Base-by-base conservation (phyloP, 1,139 yeast species). In the Zygoascus meyerae region DNA sequence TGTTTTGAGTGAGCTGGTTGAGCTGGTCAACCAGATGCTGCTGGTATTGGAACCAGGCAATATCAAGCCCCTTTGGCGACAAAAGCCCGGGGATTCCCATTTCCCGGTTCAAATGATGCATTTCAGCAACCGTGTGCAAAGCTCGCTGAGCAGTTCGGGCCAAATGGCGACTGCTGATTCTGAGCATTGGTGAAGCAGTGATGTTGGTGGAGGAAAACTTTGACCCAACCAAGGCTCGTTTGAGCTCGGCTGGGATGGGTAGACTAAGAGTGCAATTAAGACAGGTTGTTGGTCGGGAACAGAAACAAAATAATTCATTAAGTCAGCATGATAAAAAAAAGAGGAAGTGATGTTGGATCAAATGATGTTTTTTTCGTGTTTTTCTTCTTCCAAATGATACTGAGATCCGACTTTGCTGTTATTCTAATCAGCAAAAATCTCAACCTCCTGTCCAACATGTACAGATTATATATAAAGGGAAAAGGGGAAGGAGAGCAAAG, bases 31-130 rank as follows among this genome's bases (percentile, higher is more conserved):
- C 75, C 48, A 87, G 70, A 56, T 72, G 79, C 51, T 72, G 71
- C 66, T 92, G 98, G 65, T 86, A 83, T 51, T 89, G 83, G 29
- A 68, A 69, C 97, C 97, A 92, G 5, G 92, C 85, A 11, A 76
- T 67, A 52, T 82, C 72, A 63, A 83, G 83, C 18, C 94, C 96
- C 51, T 73, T 61, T 1, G 83, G 66, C 10, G 86, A 72, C 66
- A 83, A 80, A 38, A 92, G 73, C 1, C 94, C 94, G 39, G 80
- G 77, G 48, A 90, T 76, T 16, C 95, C 96, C 12, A 67, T 59
- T 41, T 67, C 54, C 12, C 48, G 46, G 43, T 55, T 54, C 42
- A 64, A 46, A 39, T 62, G 59, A 16, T 55, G 52, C 45, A 66
- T 48, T 33, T 61, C 65, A 1, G 69, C 65, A n/a, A 66, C 57